Conservation (phyloP, 345 rosid species). For the Mallotus nudiflorus region DNA sequence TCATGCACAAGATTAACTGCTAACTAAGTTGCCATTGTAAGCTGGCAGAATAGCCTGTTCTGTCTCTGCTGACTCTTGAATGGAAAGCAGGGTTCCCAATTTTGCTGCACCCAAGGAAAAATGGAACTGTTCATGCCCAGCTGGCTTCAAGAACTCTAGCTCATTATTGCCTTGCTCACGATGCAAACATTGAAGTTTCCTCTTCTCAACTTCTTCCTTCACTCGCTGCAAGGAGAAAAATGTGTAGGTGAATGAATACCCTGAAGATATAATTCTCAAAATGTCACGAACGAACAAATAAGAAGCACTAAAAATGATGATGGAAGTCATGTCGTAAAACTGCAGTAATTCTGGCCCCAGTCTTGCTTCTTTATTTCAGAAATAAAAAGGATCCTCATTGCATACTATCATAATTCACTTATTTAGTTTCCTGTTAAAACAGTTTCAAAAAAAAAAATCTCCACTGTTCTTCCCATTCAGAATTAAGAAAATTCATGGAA, state of each 20-base stretch:
- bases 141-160: conserved; percentile 37
- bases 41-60: conserved; percentile 18
- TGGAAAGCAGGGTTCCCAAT: conserved; percentile 10
- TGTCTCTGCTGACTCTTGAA: conserved; percentile 28
- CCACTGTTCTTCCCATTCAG: not conserved
- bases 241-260: not conserved
- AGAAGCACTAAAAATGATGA: not conserved
- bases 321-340: not conserved
- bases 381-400: no score
- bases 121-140: conserved; percentile 63
- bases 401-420: not conserved
- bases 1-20: conserved; percentile 24
- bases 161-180: conserved; percentile 29
- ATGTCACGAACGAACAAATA: not conserved
- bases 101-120: conserved; percentile 42
- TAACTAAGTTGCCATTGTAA: conserved; percentile 19
- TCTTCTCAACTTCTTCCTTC: conserved; percentile 65
- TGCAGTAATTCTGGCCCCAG: not conserved
- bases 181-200: conserved; percentile 42
- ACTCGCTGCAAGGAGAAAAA: conserved; percentile 53
- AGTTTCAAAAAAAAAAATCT: not conserved
- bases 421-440: not conserved
- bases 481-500: not conserved
- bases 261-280: not conserved
- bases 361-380: no score